Evolutionary conservation across 2,329 filamentous ascomycete genomes (phyloP).

Genomic region (Massarina eburnea): DNA sequence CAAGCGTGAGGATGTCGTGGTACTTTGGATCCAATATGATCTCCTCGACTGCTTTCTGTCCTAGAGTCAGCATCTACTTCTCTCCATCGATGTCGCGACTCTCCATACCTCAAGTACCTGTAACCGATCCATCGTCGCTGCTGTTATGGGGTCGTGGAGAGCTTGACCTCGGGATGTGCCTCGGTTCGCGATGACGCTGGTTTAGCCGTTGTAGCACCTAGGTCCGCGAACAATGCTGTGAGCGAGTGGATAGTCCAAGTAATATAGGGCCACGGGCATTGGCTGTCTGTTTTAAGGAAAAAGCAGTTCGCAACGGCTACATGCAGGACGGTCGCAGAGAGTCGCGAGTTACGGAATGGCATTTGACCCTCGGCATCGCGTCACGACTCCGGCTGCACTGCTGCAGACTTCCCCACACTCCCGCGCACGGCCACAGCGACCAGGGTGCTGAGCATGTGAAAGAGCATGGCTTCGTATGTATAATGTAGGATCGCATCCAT

Average conservation of each 20-base stretch:
- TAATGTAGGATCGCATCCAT: too few species aligned
- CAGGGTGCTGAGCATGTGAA: conserved; percentile 32
- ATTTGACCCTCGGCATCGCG: conserved; percentile 40
- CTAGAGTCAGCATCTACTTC: conserved; percentile 8
- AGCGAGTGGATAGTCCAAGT: not conserved
- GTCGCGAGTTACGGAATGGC: conserved; percentile 3
- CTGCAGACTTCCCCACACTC: conserved; percentile 34
- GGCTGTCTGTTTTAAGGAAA: not conserved
- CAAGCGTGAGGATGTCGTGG: conserved; percentile 78
- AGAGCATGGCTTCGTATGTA: conserved; percentile 1
- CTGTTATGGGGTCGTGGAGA: not conserved
- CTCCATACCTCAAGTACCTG: conserved; percentile 33
- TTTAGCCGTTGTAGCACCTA: conserved; percentile 8
- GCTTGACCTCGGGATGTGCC: conserved; percentile 15
- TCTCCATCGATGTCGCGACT: too few species aligned
- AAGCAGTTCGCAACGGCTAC: not conserved
- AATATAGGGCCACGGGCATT: not conserved
- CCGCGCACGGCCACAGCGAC: conserved; percentile 19
- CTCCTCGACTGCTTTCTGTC: conserved; percentile 70
- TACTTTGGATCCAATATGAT: conserved; percentile 81
- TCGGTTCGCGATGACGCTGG: conserved; percentile 29
- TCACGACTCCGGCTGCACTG: conserved; percentile 37
- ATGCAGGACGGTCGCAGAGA: not conserved
- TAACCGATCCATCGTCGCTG: conserved; percentile 33
- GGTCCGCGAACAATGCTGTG: not conserved